Conservation (phyloP, 2,329 filamentous ascomycete genomes). For the Lizonia empirigonia region DNA sequence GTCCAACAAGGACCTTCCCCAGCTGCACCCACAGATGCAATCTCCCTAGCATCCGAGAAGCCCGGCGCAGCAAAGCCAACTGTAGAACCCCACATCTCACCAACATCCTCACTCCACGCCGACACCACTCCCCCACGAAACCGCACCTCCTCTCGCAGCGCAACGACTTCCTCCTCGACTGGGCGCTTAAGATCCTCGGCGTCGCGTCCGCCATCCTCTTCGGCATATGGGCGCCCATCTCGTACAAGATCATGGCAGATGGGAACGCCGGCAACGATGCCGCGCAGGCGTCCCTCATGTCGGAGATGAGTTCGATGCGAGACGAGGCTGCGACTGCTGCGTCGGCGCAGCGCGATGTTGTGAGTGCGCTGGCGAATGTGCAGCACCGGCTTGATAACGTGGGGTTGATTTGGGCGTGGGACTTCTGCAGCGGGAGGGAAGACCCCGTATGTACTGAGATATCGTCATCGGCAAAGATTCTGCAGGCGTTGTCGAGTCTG, state of each 20-base stretch:
- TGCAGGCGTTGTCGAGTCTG: not conserved
- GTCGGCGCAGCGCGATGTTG: not conserved
- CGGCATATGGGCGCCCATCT: slow-evolving; percentile 19
- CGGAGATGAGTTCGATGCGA: not conserved
- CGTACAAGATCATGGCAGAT: slow-evolving; percentile 5
- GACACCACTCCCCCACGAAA: not conserved
- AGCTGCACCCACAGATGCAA: not conserved
- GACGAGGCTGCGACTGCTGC: not conserved
- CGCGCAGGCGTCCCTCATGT: not conserved
- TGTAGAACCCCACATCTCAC: not conserved
- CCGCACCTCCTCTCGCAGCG: not conserved
- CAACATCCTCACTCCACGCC: not conserved
- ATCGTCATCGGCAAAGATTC: not conserved
- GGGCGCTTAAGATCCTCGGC: slow-evolving; percentile 14
- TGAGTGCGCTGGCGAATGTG: not conserved
- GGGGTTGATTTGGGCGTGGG: not conserved
- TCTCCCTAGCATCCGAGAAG: not conserved
- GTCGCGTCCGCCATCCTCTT: slow-evolving; percentile 13
- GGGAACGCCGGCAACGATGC: slow-evolving; percentile 12
- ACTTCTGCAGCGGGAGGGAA: not conserved
- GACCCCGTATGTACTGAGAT: not conserved
- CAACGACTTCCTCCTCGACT: slow-evolving; percentile 9
- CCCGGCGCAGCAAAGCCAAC: not conserved
- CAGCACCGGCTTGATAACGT: not conserved
- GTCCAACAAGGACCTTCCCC: not conserved